Percentiles rank a stretch among this genome's conserved stretches.
Evolutionary conservation across 805 yeast genomes (phyloP).

Genomic region (Lipomyces starkeyi): DNA sequence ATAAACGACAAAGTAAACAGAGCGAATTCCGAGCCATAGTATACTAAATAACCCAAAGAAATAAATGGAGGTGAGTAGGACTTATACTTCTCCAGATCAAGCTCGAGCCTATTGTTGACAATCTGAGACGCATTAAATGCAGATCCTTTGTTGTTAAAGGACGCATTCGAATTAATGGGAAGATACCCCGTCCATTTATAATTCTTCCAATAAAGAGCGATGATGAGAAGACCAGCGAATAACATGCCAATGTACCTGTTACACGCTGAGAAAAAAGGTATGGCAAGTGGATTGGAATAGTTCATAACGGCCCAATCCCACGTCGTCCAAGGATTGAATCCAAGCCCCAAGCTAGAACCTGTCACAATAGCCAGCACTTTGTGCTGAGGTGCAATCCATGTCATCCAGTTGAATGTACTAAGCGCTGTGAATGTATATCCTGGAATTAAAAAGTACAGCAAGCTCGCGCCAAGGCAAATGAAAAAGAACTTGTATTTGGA

Average conservation of each 20-base stretch:
- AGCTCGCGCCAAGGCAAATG: constrained; percentile 49
- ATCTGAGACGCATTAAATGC: constrained; percentile 59
- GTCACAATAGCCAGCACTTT: constrained; percentile 57
- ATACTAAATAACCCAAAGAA: constrained; percentile 57
- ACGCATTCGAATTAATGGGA: constrained; percentile 57
- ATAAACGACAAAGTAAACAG: constrained; percentile 59
- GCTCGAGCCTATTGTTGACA: constrained; percentile 50
- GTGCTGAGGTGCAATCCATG: constrained; percentile 62
- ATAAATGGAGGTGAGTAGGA: constrained; percentile 68
- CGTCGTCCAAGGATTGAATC: constrained; percentile 54
- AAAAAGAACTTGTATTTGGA: constrained; percentile 58
- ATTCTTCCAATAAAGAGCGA: constrained; percentile 60
- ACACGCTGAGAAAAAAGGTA: constrained; percentile 45
- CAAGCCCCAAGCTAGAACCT: constrained; percentile 52
- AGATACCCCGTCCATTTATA: constrained; percentile 60
- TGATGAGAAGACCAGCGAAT: constrained; percentile 57
- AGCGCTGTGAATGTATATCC: constrained; percentile 66
- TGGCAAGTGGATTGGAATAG: constrained; percentile 46
- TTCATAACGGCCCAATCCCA: constrained; percentile 53
- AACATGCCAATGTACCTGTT: constrained; percentile 52
- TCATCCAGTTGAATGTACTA: constrained; percentile 62
- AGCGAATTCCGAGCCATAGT: constrained; percentile 59
- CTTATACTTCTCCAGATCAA: constrained; percentile 56
- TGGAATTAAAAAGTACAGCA: constrained; percentile 66
- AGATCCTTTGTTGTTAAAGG: constrained; percentile 58